Conservation (phyloP, 257 asterid genomes). For the Solanum arcanum region DNA sequence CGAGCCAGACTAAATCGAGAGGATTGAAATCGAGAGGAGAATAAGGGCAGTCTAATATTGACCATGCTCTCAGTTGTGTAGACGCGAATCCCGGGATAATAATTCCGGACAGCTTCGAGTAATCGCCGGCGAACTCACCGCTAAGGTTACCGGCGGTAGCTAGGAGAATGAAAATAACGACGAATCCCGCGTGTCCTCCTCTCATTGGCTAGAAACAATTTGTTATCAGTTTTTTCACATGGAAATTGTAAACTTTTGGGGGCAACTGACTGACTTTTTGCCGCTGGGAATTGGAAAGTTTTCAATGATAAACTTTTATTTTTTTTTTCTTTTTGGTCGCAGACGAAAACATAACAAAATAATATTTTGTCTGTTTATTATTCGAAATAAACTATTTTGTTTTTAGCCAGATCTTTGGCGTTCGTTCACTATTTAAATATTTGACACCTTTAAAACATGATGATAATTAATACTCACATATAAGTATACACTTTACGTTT, state of each 20-base stretch:
- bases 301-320: background rate
- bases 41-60: conserved; percentile 91
- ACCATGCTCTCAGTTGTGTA: conserved; percentile 95
- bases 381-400: background rate
- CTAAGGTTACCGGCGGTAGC: conserved; percentile 10
- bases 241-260: background rate
- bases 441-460: no score
- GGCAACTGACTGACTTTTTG: background rate
- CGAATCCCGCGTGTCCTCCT: conserved; percentile 29
- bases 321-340: background rate
- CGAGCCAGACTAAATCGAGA: conserved; percentile 99
- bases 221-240: background rate
- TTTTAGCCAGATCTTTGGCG: background rate
- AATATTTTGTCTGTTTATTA: background rate
- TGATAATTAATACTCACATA: no score
- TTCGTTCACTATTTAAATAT: no score
- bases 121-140: conserved; percentile 36
- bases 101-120: conserved; percentile 68
- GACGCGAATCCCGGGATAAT: conserved; percentile 98
- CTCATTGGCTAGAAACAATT: conserved; percentile 27
- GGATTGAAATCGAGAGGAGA: conserved; percentile 96
- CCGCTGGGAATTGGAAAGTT: background rate
- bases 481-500: no score
- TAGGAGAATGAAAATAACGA: conserved; percentile 27
- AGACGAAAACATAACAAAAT: background rate